phyloP scores from a whole-genome alignment of 176 grass and related monocot species.

The Avena insularis region DNA sequence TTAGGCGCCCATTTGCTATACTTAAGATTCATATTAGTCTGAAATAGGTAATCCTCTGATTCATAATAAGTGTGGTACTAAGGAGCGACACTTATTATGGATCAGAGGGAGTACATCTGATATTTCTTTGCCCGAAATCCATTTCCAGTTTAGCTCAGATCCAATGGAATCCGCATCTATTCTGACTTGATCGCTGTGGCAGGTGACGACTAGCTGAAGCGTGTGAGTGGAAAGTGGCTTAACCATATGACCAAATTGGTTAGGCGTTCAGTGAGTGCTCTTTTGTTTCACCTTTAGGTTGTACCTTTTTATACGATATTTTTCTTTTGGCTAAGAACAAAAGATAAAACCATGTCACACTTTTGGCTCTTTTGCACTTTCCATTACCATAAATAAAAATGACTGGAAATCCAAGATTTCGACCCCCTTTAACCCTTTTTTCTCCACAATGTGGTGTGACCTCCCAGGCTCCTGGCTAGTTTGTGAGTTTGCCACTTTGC shows the following conservation, averaged over 20 bases:
- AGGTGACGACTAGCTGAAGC: not conserved
- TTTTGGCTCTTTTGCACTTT: constrained; percentile 41
- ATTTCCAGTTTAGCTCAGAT: not conserved
- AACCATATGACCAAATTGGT: constrained; percentile 6
- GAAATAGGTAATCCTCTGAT: not conserved
- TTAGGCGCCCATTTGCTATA: not conserved
- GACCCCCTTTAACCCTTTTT: not conserved
- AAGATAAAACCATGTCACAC: not conserved
- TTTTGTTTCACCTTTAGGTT: constrained; percentile 41
- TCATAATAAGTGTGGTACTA: too few relatives aligned
- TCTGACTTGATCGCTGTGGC: not conserved
- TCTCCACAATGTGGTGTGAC: not conserved
- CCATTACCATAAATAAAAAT: not conserved
- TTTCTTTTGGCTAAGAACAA: not conserved
- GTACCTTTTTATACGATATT: constrained; percentile 1
- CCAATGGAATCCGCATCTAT: not conserved
- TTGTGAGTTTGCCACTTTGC: not conserved
- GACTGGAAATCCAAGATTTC: not conserved
- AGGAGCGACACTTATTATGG: too few relatives aligned
- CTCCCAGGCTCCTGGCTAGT: not conserved
- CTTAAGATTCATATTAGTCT: not conserved
- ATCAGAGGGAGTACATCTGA: too few relatives aligned
- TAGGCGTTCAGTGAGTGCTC: constrained; percentile 16
- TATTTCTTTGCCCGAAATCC: not conserved
- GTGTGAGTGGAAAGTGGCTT: constrained; percentile 26